Evolutionary conservation across 73 alveolate species (phyloP).

Genomic region (Uronychia setigera): DNA sequence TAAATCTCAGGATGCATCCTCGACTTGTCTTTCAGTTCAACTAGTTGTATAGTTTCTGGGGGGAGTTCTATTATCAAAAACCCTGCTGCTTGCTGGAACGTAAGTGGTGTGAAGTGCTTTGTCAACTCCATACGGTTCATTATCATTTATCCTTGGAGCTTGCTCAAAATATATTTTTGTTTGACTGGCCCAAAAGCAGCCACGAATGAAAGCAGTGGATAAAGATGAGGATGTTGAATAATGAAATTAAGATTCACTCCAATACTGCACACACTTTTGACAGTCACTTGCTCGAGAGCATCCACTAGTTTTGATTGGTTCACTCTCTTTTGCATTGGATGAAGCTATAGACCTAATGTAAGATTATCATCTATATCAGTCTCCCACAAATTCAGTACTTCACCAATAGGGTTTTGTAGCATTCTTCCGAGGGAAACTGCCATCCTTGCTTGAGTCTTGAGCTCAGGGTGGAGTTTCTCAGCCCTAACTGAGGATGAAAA

Average conservation of each 20-base stretch:
- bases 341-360: constrained; percentile 47
- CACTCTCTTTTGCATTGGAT: constrained; percentile 52
- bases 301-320: constrained; percentile 50
- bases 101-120: too few relatives aligned
- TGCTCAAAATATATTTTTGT: constrained; percentile 68
- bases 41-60: constrained; percentile 21
- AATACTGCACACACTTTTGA: constrained; percentile 51
- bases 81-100: constrained; percentile 23
- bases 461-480: constrained; percentile 26
- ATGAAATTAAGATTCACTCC: constrained; percentile 80
- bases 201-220: constrained; percentile 67
- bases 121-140: too few relatives aligned
- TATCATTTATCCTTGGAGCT: constrained; percentile 23
- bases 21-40: constrained; percentile 80
- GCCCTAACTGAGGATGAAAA: constrained; percentile 71
- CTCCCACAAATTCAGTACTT: constrained; percentile 69
- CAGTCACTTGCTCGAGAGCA: constrained; percentile 41
- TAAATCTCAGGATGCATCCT: constrained; percentile 82
- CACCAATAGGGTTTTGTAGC: constrained; percentile 68
- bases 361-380: constrained; percentile 45
- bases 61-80: constrained; percentile 38
- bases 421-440: constrained; percentile 65
- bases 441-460: constrained; percentile 18
- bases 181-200: constrained; percentile 90
- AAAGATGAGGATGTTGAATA: constrained; percentile 75